phyloP scores from a whole-genome alignment of 2,329 filamentous ascomycete species.

The Dactylellina haptotyla region DNA sequence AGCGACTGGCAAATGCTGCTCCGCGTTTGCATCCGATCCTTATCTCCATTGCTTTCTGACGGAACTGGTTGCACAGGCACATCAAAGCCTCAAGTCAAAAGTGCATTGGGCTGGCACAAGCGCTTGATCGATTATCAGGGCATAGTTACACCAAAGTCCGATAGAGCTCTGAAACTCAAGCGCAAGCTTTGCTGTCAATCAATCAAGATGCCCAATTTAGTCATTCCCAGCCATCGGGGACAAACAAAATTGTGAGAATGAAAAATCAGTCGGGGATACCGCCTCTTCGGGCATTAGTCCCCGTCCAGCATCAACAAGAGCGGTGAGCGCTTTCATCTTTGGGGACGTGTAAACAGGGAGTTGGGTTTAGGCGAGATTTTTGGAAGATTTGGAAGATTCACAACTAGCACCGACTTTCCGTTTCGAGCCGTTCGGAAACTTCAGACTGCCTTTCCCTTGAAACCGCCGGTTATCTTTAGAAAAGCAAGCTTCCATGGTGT shows the following conservation, averaged over 20 bases:
- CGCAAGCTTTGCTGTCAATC: slow-evolving; percentile 6
- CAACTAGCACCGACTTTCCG: slow-evolving; percentile 41
- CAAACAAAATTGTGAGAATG: slow-evolving; percentile 8
- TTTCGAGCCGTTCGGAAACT: slow-evolving; percentile 43
- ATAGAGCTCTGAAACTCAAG: slow-evolving; percentile 15
- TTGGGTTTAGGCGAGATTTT: slow-evolving; percentile 50
- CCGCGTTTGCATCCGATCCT: slow-evolving; percentile 1
- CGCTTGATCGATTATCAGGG: slow-evolving; percentile 26
- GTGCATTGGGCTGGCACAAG: slow-evolving; percentile 11
- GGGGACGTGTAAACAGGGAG: slow-evolving; percentile 22
- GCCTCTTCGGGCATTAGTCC: slow-evolving; percentile 22
- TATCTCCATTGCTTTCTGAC: slow-evolving; percentile 8
- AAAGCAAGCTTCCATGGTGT: slow-evolving; percentile 10
- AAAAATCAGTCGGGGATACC: slow-evolving; percentile 12
- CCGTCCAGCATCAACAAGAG: not conserved
- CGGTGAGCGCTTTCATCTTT: slow-evolving; percentile 1
- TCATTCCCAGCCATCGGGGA: slow-evolving; percentile 7
- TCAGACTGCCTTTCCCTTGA: slow-evolving; percentile 31
- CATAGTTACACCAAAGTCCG: slow-evolving; percentile 3
- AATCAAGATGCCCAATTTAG: slow-evolving; percentile 1
- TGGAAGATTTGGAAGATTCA: slow-evolving; percentile 34
- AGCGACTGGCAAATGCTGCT: slow-evolving; percentile 17
- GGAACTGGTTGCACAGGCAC: slow-evolving; percentile 13
- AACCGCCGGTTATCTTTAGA: slow-evolving; percentile 30
- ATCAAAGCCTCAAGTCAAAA: slow-evolving; percentile 33